Percentiles rank a stretch among this genome's conserved stretches.
Conservation (phyloP, 768 basidiomycete species). For the Thelephora ganbajun region DNA sequence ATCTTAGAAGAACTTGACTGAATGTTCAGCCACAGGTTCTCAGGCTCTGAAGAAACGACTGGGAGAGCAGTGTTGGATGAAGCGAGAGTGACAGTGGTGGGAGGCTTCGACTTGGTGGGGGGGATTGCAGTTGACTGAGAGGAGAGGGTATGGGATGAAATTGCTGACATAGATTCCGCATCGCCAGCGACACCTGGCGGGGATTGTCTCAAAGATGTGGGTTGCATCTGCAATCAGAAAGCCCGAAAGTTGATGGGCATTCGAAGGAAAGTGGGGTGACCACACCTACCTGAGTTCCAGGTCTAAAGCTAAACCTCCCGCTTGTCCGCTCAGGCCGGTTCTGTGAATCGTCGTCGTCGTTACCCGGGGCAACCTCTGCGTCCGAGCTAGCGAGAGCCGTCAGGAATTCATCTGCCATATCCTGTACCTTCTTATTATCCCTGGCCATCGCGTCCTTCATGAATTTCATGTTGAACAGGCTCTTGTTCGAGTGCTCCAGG, state of each 20-base stretch:
- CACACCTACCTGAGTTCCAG: no score
- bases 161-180: no score
- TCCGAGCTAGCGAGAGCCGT: conserved; percentile 41
- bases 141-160: no score
- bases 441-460: conserved; percentile 87
- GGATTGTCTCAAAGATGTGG: no score
- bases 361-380: conserved; percentile 9
- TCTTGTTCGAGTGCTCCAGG: conserved; percentile 24
- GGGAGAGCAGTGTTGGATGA: conserved; percentile 10
- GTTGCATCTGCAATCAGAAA: no score
- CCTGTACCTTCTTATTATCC: conserved; percentile 39
- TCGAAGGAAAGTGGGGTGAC: conserved; percentile 37
- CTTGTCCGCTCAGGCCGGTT: no score
- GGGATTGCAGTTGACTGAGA: conserved; percentile 13
- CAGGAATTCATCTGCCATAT: conserved; percentile 59
- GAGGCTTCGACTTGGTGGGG: conserved; percentile 8
- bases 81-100: conserved; percentile 5
- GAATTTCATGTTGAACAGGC: conserved; percentile 93
- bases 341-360: no score
- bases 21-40: conserved; percentile 74
- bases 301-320: no score
- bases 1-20: conserved; percentile 22
- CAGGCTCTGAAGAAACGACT: conserved; percentile 5
- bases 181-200: no score
- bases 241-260: no score